Evolutionary conservation across 371 early-diverging fungal genomes (phyloP).

Genomic region (Syncephalastrum monosporum): DNA sequence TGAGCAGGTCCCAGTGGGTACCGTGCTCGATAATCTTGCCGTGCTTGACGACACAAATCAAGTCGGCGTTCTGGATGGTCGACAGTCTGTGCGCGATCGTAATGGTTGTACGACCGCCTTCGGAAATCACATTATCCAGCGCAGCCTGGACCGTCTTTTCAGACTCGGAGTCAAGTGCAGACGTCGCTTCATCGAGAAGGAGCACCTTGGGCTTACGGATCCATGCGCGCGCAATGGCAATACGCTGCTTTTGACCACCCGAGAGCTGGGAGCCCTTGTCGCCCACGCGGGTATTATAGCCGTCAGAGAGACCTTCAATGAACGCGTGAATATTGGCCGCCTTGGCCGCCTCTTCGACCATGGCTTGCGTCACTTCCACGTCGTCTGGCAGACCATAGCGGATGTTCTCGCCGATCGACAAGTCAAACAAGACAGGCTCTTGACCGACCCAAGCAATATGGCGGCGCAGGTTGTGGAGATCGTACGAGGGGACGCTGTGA

Average conservation of each 20-base stretch:
- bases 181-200: constrained; percentile 97
- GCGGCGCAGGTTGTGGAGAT: constrained; percentile 44
- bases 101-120: constrained; percentile 57
- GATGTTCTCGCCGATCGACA: constrained; percentile 78
- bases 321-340: constrained; percentile 69
- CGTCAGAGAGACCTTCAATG: constrained; percentile 67
- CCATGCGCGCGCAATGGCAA: constrained; percentile 52
- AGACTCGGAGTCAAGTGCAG: constrained; percentile 86
- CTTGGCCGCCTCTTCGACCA: constrained; percentile 43
- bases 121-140: constrained; percentile 70
- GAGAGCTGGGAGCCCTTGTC: constrained; percentile 80
- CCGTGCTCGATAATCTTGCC: constrained; percentile 70
- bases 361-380: constrained; percentile 40
- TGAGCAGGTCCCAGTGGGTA: constrained; percentile 59
- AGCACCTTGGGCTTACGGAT: constrained; percentile 34
- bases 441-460: constrained; percentile 78
- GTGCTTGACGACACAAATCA: constrained; percentile 73
- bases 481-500: constrained; percentile 56
- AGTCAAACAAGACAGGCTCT: constrained; percentile 79
- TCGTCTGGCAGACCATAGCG: constrained; percentile 50
- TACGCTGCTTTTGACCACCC: constrained; percentile 90
- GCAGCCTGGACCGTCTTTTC: constrained; percentile 91
- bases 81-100: constrained; percentile 66
- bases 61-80: constrained; percentile 72
- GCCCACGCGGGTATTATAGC: constrained; percentile 81